Evolutionary conservation across 2,329 filamentous ascomycete genomes (phyloP).

Genomic region (Magnaporthiopsis rhizophila): DNA sequence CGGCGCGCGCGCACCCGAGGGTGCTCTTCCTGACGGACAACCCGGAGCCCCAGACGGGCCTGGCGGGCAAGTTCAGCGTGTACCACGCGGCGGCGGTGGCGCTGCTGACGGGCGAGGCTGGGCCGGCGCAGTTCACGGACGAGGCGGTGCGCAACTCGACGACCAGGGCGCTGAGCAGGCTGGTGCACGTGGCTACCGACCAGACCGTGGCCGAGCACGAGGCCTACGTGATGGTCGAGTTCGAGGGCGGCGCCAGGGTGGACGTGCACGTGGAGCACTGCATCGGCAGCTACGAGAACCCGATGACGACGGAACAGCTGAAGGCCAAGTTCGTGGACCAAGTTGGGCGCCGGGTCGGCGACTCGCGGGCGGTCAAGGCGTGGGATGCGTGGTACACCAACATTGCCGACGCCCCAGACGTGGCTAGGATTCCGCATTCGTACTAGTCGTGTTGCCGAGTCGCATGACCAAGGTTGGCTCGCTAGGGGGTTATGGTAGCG

Average conservation of each 20-base stretch:
- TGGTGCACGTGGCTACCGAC: constrained; percentile 20
- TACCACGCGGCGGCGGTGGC: constrained; percentile 45
- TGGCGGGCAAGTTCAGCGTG: constrained; percentile 47
- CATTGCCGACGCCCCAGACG: no score
- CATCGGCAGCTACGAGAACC: constrained; percentile 4
- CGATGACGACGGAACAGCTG: background rate
- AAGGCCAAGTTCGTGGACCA: no score
- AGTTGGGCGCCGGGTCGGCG: no score
- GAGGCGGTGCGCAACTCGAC: constrained; percentile 31
- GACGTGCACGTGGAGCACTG: constrained; percentile 2
- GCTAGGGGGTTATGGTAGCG: no score
- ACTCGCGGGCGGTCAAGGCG: no score
- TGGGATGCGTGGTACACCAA: no score
- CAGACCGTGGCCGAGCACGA: constrained; percentile 3
- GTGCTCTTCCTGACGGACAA: constrained; percentile 46
- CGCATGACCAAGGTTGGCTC: no score
- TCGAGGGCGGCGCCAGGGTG: no score
- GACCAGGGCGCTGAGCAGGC: constrained; percentile 34
- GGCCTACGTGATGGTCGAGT: constrained; percentile 5
- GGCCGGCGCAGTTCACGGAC: constrained; percentile 42
- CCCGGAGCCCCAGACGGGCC: constrained; percentile 35
- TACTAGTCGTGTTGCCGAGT: no score
- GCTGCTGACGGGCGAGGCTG: constrained; percentile 40
- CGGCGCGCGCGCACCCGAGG: constrained; percentile 39
- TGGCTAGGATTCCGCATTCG: no score